Percentiles rank a stretch among this genome's conserved stretches.
Evolutionary conservation across 73 alveolate genomes (phyloP).

Genomic region (Paramecium bursaria): DNA sequence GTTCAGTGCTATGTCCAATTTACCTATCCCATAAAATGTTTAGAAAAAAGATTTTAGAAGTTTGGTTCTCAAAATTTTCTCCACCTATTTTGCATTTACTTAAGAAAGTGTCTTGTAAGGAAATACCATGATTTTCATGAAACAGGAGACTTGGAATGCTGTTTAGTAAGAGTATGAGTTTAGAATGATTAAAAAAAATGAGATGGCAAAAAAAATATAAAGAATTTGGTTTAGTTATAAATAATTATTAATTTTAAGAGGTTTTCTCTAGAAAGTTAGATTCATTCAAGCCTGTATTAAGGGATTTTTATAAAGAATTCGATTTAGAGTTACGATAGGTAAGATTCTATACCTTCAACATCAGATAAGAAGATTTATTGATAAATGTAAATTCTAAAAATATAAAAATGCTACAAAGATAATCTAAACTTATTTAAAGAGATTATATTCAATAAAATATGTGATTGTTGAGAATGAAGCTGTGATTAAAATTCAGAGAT

Average conservation of each 20-base stretch:
- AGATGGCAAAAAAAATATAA: slow-evolving; percentile 1
- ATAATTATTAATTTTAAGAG: slow-evolving; percentile 11
- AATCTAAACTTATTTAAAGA: slow-evolving; percentile 3
- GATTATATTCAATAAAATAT: slow-evolving; percentile 30
- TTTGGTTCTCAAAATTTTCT: background rate
- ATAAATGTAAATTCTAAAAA: slow-evolving; percentile 4
- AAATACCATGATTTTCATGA: slow-evolving; percentile 47
- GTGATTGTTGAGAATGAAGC: slow-evolving; percentile 29
- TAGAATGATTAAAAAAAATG: background rate
- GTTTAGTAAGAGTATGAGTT: background rate
- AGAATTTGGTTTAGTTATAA: slow-evolving; percentile 39
- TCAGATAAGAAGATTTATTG: background rate
- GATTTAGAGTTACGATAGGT: background rate
- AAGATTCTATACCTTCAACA: background rate
- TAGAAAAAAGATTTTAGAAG: slow-evolving; percentile 28
- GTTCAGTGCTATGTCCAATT: background rate
- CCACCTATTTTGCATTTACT: slow-evolving; percentile 15
- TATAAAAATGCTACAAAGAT: background rate
- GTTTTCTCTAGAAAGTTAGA: background rate
- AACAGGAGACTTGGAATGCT: background rate
- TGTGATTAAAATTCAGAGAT: slow-evolving; percentile 7
- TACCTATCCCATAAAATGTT: background rate
- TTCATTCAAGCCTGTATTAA: slow-evolving; percentile 29
- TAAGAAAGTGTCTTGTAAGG: slow-evolving; percentile 46
- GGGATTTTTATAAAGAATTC: slow-evolving; percentile 2